Base-by-base conservation (phyloP, 192 early-diverging fungal species). In the Bifiguratus adelaidae region DNA sequence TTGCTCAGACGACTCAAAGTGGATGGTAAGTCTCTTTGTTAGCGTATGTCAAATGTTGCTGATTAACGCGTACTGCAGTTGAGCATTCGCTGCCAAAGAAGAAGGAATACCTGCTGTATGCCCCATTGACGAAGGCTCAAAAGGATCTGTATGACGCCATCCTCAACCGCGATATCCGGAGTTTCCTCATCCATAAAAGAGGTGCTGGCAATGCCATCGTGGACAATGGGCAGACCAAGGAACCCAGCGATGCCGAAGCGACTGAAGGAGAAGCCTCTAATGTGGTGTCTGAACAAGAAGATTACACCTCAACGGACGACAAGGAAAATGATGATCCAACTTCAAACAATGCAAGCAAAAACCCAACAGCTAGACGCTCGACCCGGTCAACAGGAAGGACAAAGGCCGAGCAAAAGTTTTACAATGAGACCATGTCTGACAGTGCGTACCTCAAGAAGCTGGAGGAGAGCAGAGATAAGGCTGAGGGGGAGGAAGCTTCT, bases 71-170 rank as follows among this genome's bases (percentile, higher is more conserved):
- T 41, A 27, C n/a, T 21, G 49, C 73, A 81, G 92, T 97, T 2
- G 93, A 93, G 45, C 73, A 85, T 35, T 66, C 74, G 15, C 51
- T 98, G 50, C 95, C 95, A 13, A 86, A 81, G 52, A 97, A 97
- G 65, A 81, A 83, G 33, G 92, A 95, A 65, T 85, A 89, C 44
- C 51, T 95, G 6, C 53, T 97, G 3, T 82, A 88, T 38, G 80
- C 78, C 13, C 88, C 88, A 0, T 62, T 88, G 47, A 80, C 84
- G 0, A 68, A 69, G 3, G 40, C 72, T 34, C 86, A 89, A 64
- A 81, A 75, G 47, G 73, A 78, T 47, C 71, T 77, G 52, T 86
- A 88, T 40, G 74, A 84, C 58, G 83, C 81, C 2, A 69, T 81
- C 12, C 52, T 82, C 4, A 63, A 67, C 8, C 55, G 69, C 24